phyloP scores from a whole-genome alignment of 768 basidiomycete genomes.

The Leucocoprinus birnbaumii region DNA sequence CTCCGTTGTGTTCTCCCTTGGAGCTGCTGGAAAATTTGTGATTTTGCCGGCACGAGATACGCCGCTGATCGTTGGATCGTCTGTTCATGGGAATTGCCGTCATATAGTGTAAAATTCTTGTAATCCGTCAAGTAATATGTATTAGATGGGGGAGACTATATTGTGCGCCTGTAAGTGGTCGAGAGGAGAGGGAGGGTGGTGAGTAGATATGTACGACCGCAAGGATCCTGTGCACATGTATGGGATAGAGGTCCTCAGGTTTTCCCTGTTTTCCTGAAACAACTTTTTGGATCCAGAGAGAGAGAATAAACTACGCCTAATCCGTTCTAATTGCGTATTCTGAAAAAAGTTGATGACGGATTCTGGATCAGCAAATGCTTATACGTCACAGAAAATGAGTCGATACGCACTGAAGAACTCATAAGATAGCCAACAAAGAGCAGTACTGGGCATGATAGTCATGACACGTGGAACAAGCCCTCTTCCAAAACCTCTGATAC shows the following conservation, averaged over 20 bases:
- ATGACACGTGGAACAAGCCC: constrained; percentile 90
- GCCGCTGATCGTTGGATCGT: too few relatives aligned
- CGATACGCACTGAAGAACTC: constrained; percentile 92
- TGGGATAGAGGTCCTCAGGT: constrained; percentile 2
- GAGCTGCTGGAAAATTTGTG: too few relatives aligned
- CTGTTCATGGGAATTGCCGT: too few relatives aligned
- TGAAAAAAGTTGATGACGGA: constrained; percentile 21
- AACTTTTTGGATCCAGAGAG: constrained; percentile 9
- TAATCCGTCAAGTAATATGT: not conserved
- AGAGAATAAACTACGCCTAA: constrained; percentile 19
- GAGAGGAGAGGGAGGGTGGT: not conserved
- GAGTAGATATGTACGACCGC: constrained; percentile 2
- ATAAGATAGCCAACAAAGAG: constrained; percentile 95
- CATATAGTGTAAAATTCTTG: too few relatives aligned
- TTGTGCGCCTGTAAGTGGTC: constrained; percentile 2
- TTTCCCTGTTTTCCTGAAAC: not conserved
- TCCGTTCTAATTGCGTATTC: constrained; percentile 65
- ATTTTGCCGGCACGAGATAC: too few relatives aligned
- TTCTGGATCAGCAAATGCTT: not conserved
- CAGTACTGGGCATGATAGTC: constrained; percentile 96
- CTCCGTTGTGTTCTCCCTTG: too few relatives aligned
- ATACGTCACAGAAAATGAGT: constrained; percentile 4
- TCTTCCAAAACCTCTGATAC: constrained; percentile 79
- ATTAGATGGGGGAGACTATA: constrained; percentile 7
- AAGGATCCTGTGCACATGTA: constrained; percentile 7